Percentiles rank a stretch among this genome's conserved stretches.
These are phyloP conservation scores for Lablab purpureus DNA, from an alignment of 306 rosid species.

Conservation along the genomic window DNA sequence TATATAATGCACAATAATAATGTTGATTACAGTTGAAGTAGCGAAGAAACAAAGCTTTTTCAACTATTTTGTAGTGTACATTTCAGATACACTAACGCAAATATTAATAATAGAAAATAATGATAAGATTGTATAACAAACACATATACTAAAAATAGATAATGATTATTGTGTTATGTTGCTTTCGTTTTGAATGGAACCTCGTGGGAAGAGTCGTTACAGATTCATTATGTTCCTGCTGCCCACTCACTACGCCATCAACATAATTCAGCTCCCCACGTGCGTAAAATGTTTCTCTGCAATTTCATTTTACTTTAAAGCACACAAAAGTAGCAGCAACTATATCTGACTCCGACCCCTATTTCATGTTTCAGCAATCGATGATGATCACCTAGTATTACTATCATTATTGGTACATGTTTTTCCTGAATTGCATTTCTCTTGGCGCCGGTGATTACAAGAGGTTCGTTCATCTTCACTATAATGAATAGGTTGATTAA, in stretches of 20 bases:
- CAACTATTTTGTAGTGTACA: no score
- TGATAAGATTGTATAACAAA: no score
- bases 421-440: not conserved
- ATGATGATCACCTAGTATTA: not conserved
- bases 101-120: no score
- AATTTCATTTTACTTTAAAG: conserved; percentile 35
- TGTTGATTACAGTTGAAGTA: no score
- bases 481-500: conserved; percentile 5
- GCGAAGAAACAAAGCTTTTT: no score
- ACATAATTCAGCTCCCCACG: conserved; percentile 63
- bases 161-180: not conserved
- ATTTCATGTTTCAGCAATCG: not conserved
- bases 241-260: conserved; percentile 52
- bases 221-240: conserved; percentile 47
- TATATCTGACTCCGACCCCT: not conserved
- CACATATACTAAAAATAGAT: no score
- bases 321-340: conserved; percentile 21
- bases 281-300: conserved; percentile 22
- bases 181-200: conserved; percentile 25
- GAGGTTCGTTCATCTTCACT: not conserved
- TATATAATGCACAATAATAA: no score
- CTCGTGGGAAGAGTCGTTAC: conserved; percentile 24
- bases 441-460: not conserved
- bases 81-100: no score
- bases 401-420: not conserved